Base-by-base conservation (phyloP, 805 yeast genomes). In the Zygosaccharomyces siamensis region DNA sequence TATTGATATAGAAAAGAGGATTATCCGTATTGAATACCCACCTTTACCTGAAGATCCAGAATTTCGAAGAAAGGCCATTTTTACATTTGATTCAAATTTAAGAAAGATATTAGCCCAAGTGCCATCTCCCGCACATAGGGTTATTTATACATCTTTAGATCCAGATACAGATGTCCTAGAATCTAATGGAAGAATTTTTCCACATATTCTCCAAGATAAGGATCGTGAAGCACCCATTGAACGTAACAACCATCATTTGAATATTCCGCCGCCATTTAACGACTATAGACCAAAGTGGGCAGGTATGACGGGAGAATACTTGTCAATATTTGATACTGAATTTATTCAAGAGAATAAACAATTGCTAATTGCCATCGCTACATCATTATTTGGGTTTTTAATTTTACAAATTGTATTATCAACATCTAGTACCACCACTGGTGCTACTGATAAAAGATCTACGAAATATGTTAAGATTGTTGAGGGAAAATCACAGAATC, bases 61-160 rank as follows among this genome's bases (percentile, higher is more conserved):
- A 3, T 55, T 45, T 11, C 52, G 78, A 44, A 51, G 51, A 0
- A 55, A 55, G 16, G 69, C 68, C 1, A 60, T 80, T 28, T 55
- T 62, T 11, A 60, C 67, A 26, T 70, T 75, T 42, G 82, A 78
- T 54, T 76, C 72, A 40, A 66, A 71, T 40, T 57, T 87, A 8
- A 71, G 84, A 45, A 72, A 73, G 16, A 72, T 86, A 3, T 52
- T 86, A n/a, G 76, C 86, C 32, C 80, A 78, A 47, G 64, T 86
- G 10, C 96, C 97, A 0, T 74, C 90, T 0, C 96, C 96, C 0
- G 77, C 79, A 51, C 76, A 75, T 47, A 72, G 89, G 2, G 67
- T 89, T 2, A 63, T 88, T 2, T 71, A 81, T 49, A 79, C 89
- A 0, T 72, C 83, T 0, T 40, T 64, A 8, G 56, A 61, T 3